A percentile compares a stretch with the other conserved stretches of the same genome.
Conservation (phyloP, 768 basidiomycete genomes). For the Hypholoma fasciculare region DNA sequence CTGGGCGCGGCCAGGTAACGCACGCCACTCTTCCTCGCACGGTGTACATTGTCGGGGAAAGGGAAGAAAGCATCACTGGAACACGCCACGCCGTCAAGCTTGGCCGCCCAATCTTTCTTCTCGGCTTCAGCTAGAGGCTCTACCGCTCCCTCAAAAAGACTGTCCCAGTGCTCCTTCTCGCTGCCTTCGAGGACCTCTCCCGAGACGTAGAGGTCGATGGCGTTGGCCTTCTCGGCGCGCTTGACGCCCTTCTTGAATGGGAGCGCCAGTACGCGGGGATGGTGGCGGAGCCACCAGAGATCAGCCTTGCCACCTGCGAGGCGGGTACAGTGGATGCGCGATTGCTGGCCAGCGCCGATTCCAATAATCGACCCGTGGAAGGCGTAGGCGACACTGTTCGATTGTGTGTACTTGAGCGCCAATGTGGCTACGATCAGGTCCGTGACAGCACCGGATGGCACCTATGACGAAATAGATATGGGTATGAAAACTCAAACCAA, state of each 20-base stretch:
- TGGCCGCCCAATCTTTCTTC: slow-evolving; percentile 68
- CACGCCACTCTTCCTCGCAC: slow-evolving; percentile 90
- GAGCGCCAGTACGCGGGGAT: slow-evolving; percentile 87
- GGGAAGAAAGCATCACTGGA: slow-evolving; percentile 99
- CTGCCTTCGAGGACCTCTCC: slow-evolving; percentile 87
- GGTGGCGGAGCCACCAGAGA: slow-evolving; percentile 98
- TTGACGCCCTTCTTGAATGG: slow-evolving; percentile 98
- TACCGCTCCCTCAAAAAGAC: slow-evolving; percentile 75
- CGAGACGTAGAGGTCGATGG: slow-evolving; percentile 94
- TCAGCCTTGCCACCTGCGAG: slow-evolving; percentile 98
- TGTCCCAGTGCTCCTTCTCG: slow-evolving; percentile 91
- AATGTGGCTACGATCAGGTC: slow-evolving; percentile 96
- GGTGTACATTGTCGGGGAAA: slow-evolving; percentile 96
- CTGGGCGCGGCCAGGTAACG: slow-evolving; percentile 88
- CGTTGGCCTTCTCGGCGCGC: slow-evolving; percentile 97
- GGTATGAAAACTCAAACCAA: background rate
- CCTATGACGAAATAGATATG: slow-evolving; percentile 39
- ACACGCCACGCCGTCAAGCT: slow-evolving; percentile 86
- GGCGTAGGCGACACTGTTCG: slow-evolving; percentile 97
- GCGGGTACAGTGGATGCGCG: slow-evolving; percentile 98
- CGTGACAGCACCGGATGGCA: slow-evolving; percentile 74
- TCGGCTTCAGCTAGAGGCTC: slow-evolving; percentile 66
- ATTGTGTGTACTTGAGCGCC: slow-evolving; percentile 98
- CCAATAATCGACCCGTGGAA: slow-evolving; percentile 91
- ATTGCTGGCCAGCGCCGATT: slow-evolving; percentile 97